A percentile compares a stretch with the other conserved stretches of the same genome.
Conservation (phyloP, 192 early-diverging fungal genomes). For the Rhizophlyctis rosea region DNA sequence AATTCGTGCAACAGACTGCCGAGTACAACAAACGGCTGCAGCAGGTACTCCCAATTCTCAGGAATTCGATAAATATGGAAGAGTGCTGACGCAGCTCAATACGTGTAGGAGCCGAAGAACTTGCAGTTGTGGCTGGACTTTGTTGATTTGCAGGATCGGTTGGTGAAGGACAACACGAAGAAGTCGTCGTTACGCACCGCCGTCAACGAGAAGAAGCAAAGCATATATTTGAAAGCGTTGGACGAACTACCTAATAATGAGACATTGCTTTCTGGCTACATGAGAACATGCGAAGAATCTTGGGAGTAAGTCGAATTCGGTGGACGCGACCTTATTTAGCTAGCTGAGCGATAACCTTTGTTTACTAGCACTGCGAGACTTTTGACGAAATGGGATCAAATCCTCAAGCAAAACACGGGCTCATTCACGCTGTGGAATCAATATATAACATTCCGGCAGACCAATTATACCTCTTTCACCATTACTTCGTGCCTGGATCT, state of each 20-base stretch:
- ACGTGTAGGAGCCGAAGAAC: conserved; percentile 36
- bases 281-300: conserved; percentile 24
- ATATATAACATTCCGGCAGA: conserved; percentile 46
- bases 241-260: conserved; percentile 21
- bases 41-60: conserved; percentile 8
- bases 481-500: conserved; percentile 31
- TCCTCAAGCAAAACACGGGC: conserved; percentile 21
- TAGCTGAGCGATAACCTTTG: not conserved
- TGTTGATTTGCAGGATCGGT: conserved; percentile 38
- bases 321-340: not conserved
- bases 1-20: conserved; percentile 17
- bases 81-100: conserved; percentile 1
- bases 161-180: conserved; percentile 9
- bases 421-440: conserved; percentile 36
- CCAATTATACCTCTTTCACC: conserved; percentile 36
- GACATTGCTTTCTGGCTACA: conserved; percentile 27
- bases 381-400: conserved; percentile 41
- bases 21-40: conserved; percentile 25
- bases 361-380: conserved; percentile 13
- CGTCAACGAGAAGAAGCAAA: conserved; percentile 40
- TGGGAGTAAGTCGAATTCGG: conserved; percentile 24
- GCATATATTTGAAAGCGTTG: conserved; percentile 45
- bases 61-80: not conserved
- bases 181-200: conserved; percentile 6
- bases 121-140: conserved; percentile 35